Base-by-base conservation (phyloP, 768 basidiomycete species). In the Hygrophorus pudorinus region DNA sequence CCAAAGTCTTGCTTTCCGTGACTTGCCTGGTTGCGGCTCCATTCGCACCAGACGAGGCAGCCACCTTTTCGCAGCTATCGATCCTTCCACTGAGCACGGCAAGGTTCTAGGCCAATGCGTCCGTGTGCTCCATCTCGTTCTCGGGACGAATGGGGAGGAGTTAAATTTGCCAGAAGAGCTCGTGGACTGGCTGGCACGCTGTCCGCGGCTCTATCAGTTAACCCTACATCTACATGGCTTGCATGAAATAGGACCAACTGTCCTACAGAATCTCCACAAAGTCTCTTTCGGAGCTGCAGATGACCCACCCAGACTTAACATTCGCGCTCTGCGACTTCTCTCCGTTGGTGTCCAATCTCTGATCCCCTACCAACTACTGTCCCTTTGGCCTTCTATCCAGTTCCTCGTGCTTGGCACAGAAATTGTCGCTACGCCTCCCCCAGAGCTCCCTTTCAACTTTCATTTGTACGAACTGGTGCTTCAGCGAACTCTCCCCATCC, bases 321-420 rank as follows among this genome's bases (percentile, higher is more conserved):
- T 42, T n/a, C 46, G 46, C 30, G 28, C 46, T 16, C 13, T 47
- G 31, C 27, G 38, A 34, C 41, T 70, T 16, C 42, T 53, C 11
- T 16, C 41, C 0, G 67, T 61, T 39, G 64, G 65, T 41, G 53
- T 66, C 4, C 66, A 68, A 51, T 67, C 67, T 12, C 65, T 65
- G 12, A 57, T 69, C 14, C 42, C 68, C 4, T 72, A 66, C 42
- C 66, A 71, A 38, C 53, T 72, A 0, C 56, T 72, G 21, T 48
- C 50, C 1, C 55, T 67, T 28, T 66, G 65, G 57, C 60, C 63
- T 0, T 55, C 52, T 18, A 45, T 70, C 44, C 57, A 48, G 14
- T 66, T 65, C 52, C 60, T 72, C 42, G 57, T 57, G 35, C 42
- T 71, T 13, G 62, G 60, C 13, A 47, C 55, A 8, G 66, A 68